Base-by-base conservation (phyloP, 352 stramenopile genomes). In the Phytopythium mirpurense region DNA sequence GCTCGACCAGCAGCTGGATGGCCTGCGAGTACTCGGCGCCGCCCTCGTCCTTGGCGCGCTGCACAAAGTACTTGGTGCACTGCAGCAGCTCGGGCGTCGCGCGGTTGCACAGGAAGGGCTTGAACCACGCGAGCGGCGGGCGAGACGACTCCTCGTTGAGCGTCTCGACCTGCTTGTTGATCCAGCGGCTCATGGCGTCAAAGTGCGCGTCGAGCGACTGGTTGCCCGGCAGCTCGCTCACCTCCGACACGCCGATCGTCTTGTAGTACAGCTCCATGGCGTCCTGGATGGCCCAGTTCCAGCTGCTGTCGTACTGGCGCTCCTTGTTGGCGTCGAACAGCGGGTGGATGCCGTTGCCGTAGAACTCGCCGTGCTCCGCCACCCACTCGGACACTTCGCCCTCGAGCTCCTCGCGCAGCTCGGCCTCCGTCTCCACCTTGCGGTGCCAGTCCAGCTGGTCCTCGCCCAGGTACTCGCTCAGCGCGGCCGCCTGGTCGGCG, bases 231-330 rank as follows among this genome's bases (percentile, higher is more conserved):
- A 77, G 54, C 37, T 72, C 59, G 31, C 31, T 27, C 15, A 42
- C n/a, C n/a, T 50, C 45, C 51, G 64, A 65, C 21, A 59, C 59
- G n/a, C 63, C 47, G 5, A 74, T 60, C 10, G 72, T 74, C 16
- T 69, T 64, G 53, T 75, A 82, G 60, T 84, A 86, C 34, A 88
- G 49, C 58, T 88, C 77, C 46, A 88, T 62, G 23, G 67, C 63
- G 54, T 89, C 79, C 59, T 90, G 79, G 19, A 87, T 55, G 21
- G 70, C 78, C 82, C 79, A 92, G 70, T 90, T 90, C 79, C 82
- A 92, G 62, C 78, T 88, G 54, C 77, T 89, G 60, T 89, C 77
- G 59, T 89, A 92, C 51, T 74, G 65, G 23, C 79, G 74, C 43
- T 89, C 76, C 67, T 88, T 90, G 34, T 78, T 78, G 19, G 67